These are phyloP conservation scores for Trametes hirsuta DNA, from an alignment of 1,284 basidiomycete genomes.

Conservation along the genomic window DNA sequence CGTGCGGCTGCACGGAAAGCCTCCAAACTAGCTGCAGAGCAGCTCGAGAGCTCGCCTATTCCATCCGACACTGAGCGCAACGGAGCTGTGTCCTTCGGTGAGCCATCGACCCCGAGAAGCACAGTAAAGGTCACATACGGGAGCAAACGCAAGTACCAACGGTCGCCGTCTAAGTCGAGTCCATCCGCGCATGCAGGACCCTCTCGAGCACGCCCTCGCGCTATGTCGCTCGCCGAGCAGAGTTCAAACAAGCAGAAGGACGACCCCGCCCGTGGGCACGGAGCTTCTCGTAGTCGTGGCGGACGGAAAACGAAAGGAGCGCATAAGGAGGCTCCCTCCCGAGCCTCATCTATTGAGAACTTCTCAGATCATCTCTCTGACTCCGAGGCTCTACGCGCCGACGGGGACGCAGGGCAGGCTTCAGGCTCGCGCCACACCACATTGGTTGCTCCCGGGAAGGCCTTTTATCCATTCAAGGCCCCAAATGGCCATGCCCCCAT, in stretches of 20 bases:
- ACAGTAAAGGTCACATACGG: slow-evolving; percentile 26
- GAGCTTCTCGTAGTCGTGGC: slow-evolving; percentile 1
- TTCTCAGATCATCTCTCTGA: slow-evolving; percentile 1
- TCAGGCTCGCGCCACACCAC: background rate
- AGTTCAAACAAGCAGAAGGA: slow-evolving; percentile 5
- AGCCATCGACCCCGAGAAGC: slow-evolving; percentile 23
- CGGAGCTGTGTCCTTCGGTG: slow-evolving; percentile 26
- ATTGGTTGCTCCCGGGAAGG: background rate
- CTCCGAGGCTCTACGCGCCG: background rate
- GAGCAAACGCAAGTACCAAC: slow-evolving; percentile 22
- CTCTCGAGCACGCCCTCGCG: background rate
- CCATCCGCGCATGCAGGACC: background rate
- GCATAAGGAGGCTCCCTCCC: slow-evolving; percentile 1
- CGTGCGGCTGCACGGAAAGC: slow-evolving; percentile 34
- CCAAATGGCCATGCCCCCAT: background rate
- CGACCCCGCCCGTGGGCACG: background rate
- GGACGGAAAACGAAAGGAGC: background rate
- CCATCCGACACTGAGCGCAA: slow-evolving; percentile 24
- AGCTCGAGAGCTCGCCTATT: slow-evolving; percentile 31
- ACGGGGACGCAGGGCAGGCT: background rate
- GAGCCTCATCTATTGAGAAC: background rate
- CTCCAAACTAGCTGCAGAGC: slow-evolving; percentile 28
- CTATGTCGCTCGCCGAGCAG: slow-evolving; percentile 8
- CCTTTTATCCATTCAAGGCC: background rate
- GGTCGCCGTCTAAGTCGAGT: slow-evolving; percentile 9